phyloP scores from a whole-genome alignment of 345 rosid species.

The Hypericum perforatum region DNA sequence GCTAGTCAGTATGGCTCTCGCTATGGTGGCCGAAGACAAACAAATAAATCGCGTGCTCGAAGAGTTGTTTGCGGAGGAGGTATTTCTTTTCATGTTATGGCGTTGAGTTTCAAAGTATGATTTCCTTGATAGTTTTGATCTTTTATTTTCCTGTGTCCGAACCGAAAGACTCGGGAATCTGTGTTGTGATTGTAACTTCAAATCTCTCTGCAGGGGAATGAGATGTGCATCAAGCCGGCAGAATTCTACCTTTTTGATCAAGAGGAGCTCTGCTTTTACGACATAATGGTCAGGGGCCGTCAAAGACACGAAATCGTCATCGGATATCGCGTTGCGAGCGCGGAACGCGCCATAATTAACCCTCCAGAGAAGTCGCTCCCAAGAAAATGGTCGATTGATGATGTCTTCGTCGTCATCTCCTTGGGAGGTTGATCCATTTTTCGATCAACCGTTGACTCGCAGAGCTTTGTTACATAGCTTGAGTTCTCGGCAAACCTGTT shows the following conservation, averaged over 20 bases:
- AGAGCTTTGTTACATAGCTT: not conserved
- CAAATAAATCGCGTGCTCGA: slow-evolving; percentile 91
- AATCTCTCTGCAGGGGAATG: slow-evolving; percentile 49
- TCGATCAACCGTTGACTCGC: not conserved
- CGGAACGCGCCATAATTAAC: slow-evolving; percentile 71
- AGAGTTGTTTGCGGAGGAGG: slow-evolving; percentile 82
- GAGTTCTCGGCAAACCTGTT: too few species aligned
- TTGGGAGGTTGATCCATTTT: slow-evolving; percentile 30
- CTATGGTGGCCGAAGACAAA: slow-evolving; percentile 92
- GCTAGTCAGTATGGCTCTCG: slow-evolving; percentile 90
- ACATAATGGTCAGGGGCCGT: slow-evolving; percentile 66
- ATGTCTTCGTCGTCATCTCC: slow-evolving; percentile 80
- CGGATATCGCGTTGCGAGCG: slow-evolving; percentile 58
- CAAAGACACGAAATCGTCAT: slow-evolving; percentile 62
- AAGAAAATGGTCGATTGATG: slow-evolving; percentile 76
- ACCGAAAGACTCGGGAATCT: too few species aligned
- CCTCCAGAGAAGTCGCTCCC: slow-evolving; percentile 48
- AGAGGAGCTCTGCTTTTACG: slow-evolving; percentile 68
- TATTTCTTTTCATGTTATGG: slow-evolving; percentile 13
- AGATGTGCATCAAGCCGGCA: slow-evolving; percentile 84
- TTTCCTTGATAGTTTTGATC: not conserved
- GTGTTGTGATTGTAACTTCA: too few species aligned
- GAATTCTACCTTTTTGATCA: slow-evolving; percentile 74
- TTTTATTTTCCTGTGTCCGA: too few species aligned
- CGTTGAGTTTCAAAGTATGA: not conserved